These are phyloP conservation scores for Eucalyptus cloeziana DNA, from an alignment of 345 rosid genomes.

Conservation along the genomic window DNA sequence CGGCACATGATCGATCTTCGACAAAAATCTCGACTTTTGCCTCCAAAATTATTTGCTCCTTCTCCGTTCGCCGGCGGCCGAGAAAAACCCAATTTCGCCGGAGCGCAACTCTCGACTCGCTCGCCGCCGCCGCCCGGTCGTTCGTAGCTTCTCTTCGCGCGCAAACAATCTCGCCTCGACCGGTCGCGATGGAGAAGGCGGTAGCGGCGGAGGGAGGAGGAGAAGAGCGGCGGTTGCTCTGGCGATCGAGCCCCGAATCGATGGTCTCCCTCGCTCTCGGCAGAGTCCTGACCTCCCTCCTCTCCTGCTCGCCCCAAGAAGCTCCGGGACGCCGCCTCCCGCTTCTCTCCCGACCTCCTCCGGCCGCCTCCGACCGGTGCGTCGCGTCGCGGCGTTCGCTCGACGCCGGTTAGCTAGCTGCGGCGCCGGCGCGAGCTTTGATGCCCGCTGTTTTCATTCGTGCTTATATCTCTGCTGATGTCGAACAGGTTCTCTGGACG, in stretches of 20 bases:
- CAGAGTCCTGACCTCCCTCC: conserved; percentile 45
- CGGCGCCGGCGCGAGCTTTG: neutral
- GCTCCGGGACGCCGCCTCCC: conserved; percentile 44
- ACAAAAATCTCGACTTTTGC: neutral
- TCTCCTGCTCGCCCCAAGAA: conserved; percentile 55
- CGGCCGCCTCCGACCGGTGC: conserved; percentile 32
- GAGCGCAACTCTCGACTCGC: neutral
- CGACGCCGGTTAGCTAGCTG: neutral
- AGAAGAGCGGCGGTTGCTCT: conserved; percentile 20
- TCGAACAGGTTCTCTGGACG: conserved; percentile 46
- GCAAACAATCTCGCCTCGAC: neutral
- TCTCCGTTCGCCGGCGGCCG: neutral
- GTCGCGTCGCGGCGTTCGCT: neutral
- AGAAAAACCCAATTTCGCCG: neutral
- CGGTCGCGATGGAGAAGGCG: neutral
- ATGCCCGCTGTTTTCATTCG: neutral
- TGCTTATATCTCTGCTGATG: neutral
- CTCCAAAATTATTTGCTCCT: neutral
- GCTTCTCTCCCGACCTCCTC: conserved; percentile 30
- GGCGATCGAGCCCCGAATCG: conserved; percentile 41
- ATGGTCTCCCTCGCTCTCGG: conserved; percentile 52
- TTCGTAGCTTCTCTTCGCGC: neutral
- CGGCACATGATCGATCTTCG: neutral
- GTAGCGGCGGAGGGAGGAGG: conserved; percentile 10
- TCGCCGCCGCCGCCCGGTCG: neutral